Percentiles rank a stretch among this genome's conserved stretches.
Conservation (phyloP, 805 yeast species). For the Isabelozyma heimii region DNA sequence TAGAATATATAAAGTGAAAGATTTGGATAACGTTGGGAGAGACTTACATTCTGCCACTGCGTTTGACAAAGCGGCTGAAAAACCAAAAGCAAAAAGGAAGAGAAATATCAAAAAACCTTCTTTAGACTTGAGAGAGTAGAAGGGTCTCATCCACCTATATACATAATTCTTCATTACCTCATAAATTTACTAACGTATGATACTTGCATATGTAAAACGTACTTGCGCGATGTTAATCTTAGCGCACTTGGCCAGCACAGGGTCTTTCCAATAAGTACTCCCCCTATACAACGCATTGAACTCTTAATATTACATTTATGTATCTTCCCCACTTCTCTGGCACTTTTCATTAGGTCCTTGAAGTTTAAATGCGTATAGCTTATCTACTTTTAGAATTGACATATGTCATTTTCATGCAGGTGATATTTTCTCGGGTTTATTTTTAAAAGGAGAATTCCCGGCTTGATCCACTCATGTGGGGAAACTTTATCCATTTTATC, state of each 20-base stretch:
- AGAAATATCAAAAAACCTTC: constrained; percentile 50
- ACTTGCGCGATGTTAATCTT: too few relatives aligned
- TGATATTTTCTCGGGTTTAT: too few relatives aligned
- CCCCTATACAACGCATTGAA: too few relatives aligned
- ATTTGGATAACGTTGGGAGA: constrained; percentile 84
- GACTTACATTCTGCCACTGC: constrained; percentile 57
- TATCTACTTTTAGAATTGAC: not conserved
- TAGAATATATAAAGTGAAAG: constrained; percentile 88
- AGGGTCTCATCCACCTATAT: not conserved
- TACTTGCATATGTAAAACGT: too few relatives aligned
- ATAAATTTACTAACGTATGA: not conserved
- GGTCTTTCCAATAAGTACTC: too few relatives aligned
- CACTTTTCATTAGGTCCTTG: too few relatives aligned
- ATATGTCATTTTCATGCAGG: too few relatives aligned
- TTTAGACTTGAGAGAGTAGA: constrained; percentile 47
- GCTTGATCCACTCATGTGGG: too few relatives aligned
- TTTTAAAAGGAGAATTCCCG: too few relatives aligned
- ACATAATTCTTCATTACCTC: not conserved
- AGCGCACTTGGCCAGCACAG: too few relatives aligned
- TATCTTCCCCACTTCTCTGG: too few relatives aligned
- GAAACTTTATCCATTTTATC: not conserved
- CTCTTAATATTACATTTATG: too few relatives aligned
- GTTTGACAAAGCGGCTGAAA: constrained; percentile 40
- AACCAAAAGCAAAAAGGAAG: constrained; percentile 37
- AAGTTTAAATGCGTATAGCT: not conserved